phyloP scores from a whole-genome alignment of 2,329 filamentous ascomycete genomes.

The Penicillium sp. region DNA sequence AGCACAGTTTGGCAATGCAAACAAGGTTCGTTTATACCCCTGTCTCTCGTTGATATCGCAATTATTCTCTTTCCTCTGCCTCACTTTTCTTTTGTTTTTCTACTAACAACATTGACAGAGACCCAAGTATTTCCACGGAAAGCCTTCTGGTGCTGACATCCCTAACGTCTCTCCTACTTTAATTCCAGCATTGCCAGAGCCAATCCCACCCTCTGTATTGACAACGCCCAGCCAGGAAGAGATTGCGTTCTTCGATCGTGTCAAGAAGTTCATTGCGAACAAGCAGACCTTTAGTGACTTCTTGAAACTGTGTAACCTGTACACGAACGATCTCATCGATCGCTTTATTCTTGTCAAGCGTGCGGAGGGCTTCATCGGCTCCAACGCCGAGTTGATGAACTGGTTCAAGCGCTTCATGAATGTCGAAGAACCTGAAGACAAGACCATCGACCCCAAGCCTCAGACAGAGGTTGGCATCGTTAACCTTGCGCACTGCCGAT shows the following conservation, averaged over 20 bases:
- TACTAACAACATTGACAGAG: conserved; percentile 56
- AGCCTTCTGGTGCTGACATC: conserved; percentile 57
- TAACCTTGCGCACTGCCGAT: conserved; percentile 92
- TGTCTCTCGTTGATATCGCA: neutral
- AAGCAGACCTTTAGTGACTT: conserved; percentile 93
- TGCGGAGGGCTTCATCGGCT: conserved; percentile 80
- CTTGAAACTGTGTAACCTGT: conserved; percentile 93
- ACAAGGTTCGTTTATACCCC: conserved; percentile 49
- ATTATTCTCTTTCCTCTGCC: neutral
- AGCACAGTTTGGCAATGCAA: conserved; percentile 44
- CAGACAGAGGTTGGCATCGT: conserved; percentile 73
- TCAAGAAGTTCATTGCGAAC: conserved; percentile 94
- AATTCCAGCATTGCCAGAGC: conserved; percentile 83
- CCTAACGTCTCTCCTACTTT: conserved; percentile 78
- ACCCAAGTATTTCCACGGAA: conserved; percentile 71
- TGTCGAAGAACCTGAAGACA: conserved; percentile 69
- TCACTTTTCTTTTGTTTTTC: neutral
- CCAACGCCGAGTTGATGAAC: conserved; percentile 81
- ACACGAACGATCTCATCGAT: conserved; percentile 88
- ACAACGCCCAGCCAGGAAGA: conserved; percentile 79
- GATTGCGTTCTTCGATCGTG: conserved; percentile 89
- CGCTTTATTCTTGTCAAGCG: conserved; percentile 78
- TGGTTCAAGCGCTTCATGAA: conserved; percentile 85
- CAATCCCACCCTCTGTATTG: conserved; percentile 73
- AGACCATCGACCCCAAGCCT: conserved; percentile 74